A percentile compares a stretch with the other conserved stretches of the same genome.
Conservation (phyloP, 371 early-diverging fungal species). For the Quaeritorhiza haematococci region DNA sequence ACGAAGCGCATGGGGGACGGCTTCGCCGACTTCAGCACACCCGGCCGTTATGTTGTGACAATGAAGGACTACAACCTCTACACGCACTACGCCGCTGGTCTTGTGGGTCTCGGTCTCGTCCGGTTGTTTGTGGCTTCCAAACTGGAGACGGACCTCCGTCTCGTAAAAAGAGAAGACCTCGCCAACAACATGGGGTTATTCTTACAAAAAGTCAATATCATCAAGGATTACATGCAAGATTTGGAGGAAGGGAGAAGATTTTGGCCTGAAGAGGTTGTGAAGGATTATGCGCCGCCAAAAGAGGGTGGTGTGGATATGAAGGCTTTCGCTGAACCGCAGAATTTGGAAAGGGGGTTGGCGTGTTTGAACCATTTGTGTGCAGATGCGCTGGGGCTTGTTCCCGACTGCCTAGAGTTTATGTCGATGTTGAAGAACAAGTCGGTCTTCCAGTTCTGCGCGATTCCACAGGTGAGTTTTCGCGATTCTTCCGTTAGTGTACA, state of each 20-base stretch:
- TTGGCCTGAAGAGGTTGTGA: conserved; percentile 92
- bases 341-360: conserved; percentile 49
- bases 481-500: not conserved
- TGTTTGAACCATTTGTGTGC: conserved; percentile 83
- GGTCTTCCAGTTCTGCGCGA: conserved; percentile 91
- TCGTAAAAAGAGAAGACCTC: conserved; percentile 33
- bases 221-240: conserved; percentile 90
- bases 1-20: conserved; percentile 88
- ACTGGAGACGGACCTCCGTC: conserved; percentile 59
- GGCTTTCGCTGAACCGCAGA: conserved; percentile 54
- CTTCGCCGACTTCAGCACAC: conserved; percentile 81
- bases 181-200: conserved; percentile 93
- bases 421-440: conserved; percentile 65
- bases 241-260: conserved; percentile 81
- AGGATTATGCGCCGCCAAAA: conserved; percentile 22
- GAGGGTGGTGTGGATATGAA: conserved; percentile 17
- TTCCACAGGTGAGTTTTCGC: conserved; percentile 73
- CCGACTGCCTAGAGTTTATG: conserved; percentile 84
- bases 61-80: conserved; percentile 87
- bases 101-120: conserved; percentile 91
- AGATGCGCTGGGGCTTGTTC: conserved; percentile 79
- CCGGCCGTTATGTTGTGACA: conserved; percentile 66
- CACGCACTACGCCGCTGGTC: conserved; percentile 95
- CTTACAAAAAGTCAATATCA: conserved; percentile 93
- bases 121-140: conserved; percentile 83